Evolutionary conservation across 441 rosid species (phyloP).

Genomic region (Raphanus hybrid): DNA sequence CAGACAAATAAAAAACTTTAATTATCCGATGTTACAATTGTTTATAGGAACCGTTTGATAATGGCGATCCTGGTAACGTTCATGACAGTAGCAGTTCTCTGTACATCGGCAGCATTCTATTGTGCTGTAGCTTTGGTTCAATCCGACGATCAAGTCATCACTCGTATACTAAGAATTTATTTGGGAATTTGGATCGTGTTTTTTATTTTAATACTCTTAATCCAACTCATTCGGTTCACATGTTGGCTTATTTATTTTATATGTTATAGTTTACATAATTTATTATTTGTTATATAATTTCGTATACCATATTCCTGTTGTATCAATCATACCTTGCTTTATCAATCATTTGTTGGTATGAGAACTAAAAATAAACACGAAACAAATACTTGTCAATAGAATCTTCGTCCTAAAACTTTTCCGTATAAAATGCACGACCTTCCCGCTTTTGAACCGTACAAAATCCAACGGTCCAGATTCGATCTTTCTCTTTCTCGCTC

Average conservation of each 20-base stretch:
- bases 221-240: background rate
- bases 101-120: background rate
- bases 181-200: background rate
- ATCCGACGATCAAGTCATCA: background rate
- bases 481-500: background rate
- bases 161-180: background rate
- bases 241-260: background rate
- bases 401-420: too few relatives aligned
- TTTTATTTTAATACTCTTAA: background rate
- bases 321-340: too few relatives aligned
- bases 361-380: too few relatives aligned
- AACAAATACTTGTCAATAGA: too few relatives aligned
- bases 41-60: background rate
- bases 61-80: background rate
- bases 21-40: background rate
- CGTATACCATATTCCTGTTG: too few relatives aligned
- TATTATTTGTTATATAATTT: too few relatives aligned
- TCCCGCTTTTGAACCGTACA: background rate
- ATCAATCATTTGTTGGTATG: too few relatives aligned
- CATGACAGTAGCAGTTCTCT: background rate
- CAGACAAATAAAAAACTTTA: background rate
- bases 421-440: background rate
- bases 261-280: too few relatives aligned
- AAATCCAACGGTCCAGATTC: background rate
- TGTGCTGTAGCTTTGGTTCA: background rate